Evolutionary conservation across 2,329 filamentous ascomycete genomes (phyloP).

Genomic region (Paracoccidioides brasiliensis): DNA sequence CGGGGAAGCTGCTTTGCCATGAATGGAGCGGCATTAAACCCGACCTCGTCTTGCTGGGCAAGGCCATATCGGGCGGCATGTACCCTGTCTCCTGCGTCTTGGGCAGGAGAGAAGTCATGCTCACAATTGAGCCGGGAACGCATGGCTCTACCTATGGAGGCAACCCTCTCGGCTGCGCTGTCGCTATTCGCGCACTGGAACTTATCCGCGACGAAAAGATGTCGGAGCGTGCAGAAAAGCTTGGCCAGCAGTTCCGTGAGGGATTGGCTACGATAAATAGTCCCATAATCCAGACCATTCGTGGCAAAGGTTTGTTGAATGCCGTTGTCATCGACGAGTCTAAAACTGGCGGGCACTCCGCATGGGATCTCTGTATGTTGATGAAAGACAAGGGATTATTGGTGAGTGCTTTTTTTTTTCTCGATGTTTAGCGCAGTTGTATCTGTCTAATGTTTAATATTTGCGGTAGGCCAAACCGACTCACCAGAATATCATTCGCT

Average conservation of each 20-base stretch:
- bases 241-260: slow-evolving; percentile 74
- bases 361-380: slow-evolving; percentile 93
- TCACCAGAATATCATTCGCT: slow-evolving; percentile 94
- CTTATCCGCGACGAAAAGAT: slow-evolving; percentile 85
- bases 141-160: slow-evolving; percentile 98
- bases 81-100: slow-evolving; percentile 96
- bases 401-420: slow-evolving; percentile 43
- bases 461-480: slow-evolving; percentile 80
- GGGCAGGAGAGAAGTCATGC: slow-evolving; percentile 79
- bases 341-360: slow-evolving; percentile 69
- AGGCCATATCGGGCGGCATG: slow-evolving; percentile 96
- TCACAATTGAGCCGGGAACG: slow-evolving; percentile 88
- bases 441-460: slow-evolving; percentile 6
- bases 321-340: slow-evolving; percentile 91
- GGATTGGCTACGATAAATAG: slow-evolving; percentile 62
- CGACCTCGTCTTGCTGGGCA: slow-evolving; percentile 86
- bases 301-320: slow-evolving; percentile 89
- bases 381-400: slow-evolving; percentile 90
- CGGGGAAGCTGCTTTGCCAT: slow-evolving; percentile 83
- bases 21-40: slow-evolving; percentile 94
- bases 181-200: slow-evolving; percentile 89
- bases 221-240: slow-evolving; percentile 63
- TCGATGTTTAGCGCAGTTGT: neutral
- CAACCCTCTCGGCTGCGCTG: slow-evolving; percentile 87
- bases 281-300: slow-evolving; percentile 67